A percentile compares a stretch with the other conserved stretches of the same genome.
phyloP scores from a whole-genome alignment of 345 rosid genomes.

The Eucalyptus rudis region DNA sequence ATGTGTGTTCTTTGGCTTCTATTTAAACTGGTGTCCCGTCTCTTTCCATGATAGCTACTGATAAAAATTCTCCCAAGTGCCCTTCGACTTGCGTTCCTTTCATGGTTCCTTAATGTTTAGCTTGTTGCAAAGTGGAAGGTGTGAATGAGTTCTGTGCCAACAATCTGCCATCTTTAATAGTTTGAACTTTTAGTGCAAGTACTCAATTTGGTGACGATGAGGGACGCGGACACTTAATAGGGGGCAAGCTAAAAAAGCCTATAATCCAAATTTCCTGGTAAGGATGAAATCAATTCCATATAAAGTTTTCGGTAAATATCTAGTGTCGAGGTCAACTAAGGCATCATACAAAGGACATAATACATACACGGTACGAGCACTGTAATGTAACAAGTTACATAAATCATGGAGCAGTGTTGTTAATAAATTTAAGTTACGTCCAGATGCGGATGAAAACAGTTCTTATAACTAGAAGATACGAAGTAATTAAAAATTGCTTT shows the following conservation, averaged over 20 bases:
- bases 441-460: background rate
- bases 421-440: background rate
- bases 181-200: no score
- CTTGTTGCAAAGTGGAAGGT: background rate
- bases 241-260: background rate
- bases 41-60: background rate
- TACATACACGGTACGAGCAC: background rate
- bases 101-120: background rate
- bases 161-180: fast-evolving
- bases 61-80: background rate
- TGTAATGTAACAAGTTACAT: background rate
- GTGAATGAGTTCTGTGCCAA: background rate
- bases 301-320: background rate
- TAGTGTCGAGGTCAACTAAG: background rate
- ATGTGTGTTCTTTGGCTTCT: background rate
- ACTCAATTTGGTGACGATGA: background rate
- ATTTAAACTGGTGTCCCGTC: background rate
- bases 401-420: fast-evolving
- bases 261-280: background rate
- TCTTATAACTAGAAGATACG: background rate
- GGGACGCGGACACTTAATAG: background rate
- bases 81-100: background rate
- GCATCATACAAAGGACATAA: background rate
- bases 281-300: background rate
- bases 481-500: background rate